A percentile compares a stretch with the other conserved stretches of the same genome.
These are phyloP conservation scores for Kickxella alabastrina DNA, from an alignment of 192 early-diverging fungal species.

Conservation along the genomic window DNA sequence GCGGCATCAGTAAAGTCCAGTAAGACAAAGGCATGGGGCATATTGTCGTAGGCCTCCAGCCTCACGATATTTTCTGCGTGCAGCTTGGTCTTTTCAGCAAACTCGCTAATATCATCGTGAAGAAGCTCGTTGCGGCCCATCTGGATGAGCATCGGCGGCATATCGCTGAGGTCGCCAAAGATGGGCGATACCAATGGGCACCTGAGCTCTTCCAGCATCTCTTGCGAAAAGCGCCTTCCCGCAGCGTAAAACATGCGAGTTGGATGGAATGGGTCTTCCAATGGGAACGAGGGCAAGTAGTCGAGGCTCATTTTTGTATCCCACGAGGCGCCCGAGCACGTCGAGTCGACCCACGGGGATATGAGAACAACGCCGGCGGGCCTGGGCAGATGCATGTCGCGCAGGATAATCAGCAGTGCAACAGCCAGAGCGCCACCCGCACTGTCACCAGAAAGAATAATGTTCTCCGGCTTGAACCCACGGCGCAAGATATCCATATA, in stretches of 20 bases:
- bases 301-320: conserved; percentile 15
- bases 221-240: conserved; percentile 12
- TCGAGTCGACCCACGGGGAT: conserved; percentile 47
- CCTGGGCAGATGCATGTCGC: conserved; percentile 14
- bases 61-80: conserved; percentile 3
- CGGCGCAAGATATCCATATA: conserved; percentile 61
- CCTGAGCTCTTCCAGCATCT: conserved; percentile 25
- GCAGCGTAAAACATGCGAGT: conserved; percentile 43
- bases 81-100: conserved; percentile 15
- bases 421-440: conserved; percentile 39
- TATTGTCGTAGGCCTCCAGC: conserved; percentile 26
- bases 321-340: conserved; percentile 41
- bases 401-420: conserved; percentile 20
- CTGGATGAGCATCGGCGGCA: conserved; percentile 47
- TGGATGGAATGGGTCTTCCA: conserved; percentile 38
- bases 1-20: conserved; percentile 35
- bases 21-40: conserved; percentile 46
- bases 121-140: conserved; percentile 42
- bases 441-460: conserved; percentile 44
- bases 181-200: conserved; percentile 45
- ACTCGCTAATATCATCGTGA: conserved; percentile 32
- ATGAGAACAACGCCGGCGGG: conserved; percentile 19
- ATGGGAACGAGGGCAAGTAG: conserved; percentile 24
- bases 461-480: conserved; percentile 39
- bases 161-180: conserved; percentile 21